phyloP scores from a whole-genome alignment of 768 basidiomycete species.

The Tephrocybe rancida region DNA sequence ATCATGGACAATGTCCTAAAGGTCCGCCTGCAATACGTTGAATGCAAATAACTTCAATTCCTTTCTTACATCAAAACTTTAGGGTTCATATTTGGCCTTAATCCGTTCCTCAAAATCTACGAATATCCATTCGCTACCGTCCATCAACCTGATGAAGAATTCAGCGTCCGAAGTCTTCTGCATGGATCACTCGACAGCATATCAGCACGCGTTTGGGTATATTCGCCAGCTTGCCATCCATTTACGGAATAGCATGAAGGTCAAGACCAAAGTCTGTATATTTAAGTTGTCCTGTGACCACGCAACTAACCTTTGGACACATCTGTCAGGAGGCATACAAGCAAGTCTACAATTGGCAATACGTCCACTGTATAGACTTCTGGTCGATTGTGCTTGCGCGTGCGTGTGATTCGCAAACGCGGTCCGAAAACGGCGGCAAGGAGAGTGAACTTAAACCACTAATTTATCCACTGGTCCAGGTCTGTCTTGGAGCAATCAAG shows the following conservation, averaged over 20 bases:
- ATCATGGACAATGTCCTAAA: slow-evolving; percentile 87
- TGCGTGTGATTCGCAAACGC: slow-evolving; percentile 68
- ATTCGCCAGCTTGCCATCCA: slow-evolving; percentile 95
- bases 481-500: slow-evolving; percentile 92
- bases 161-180: slow-evolving; percentile 92
- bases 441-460: slow-evolving; percentile 86
- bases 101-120: slow-evolving; percentile 86
- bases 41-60: background rate
- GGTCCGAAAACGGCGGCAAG: slow-evolving; percentile 48
- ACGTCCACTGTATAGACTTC: slow-evolving; percentile 93
- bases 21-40: slow-evolving; percentile 42
- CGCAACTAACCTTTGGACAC: slow-evolving; percentile 5
- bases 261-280: slow-evolving; percentile 70
- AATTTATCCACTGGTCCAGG: slow-evolving; percentile 95
- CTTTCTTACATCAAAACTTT: slow-evolving; percentile 1
- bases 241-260: slow-evolving; percentile 88
- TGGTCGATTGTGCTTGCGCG: slow-evolving; percentile 89
- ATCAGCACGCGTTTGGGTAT: slow-evolving; percentile 95
- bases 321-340: slow-evolving; percentile 78
- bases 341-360: slow-evolving; percentile 99
- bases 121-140: slow-evolving; percentile 83
- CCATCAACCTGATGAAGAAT: slow-evolving; percentile 97
- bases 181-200: slow-evolving; percentile 70
- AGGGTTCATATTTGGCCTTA: slow-evolving; percentile 90
- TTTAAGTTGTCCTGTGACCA: background rate